Base-by-base conservation (phyloP, 1,284 basidiomycete species). In the Polyporus tsugae region DNA sequence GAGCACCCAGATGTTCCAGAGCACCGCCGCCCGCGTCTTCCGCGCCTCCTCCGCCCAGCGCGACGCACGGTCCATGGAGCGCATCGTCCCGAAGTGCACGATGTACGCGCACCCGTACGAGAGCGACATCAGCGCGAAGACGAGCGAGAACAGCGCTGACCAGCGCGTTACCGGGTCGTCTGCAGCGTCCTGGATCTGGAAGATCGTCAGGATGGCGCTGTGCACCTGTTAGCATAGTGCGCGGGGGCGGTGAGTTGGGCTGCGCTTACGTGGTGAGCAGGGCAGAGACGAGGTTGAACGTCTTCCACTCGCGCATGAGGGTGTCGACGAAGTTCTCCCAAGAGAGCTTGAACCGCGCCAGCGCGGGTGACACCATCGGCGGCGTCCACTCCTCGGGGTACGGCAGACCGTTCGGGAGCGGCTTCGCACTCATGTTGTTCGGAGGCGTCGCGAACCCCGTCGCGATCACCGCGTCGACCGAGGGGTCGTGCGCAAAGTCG, bases 1-100 rank as follows among this genome's bases (percentile, higher is more conserved):
- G 10, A 94, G 75, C 0, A 93, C 89, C 93, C 92, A 94, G 15
- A 92, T 90, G 71, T 94, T 94, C 92, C 92, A 94, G 78, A 87
- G 84, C 29, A 94, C 87, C 10, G 85, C 79, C 0, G 91, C 90
- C 44, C 89, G 86, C 0, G 86, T 86, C 76, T 85, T 87, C 63
- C 87, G 85, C 29, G 91, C 89, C 79, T 93, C 91, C 89, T 94
- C 90, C 9, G 92, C 91, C 91, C 91, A 94, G 65, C 86, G 83
- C 2, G 89, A 88, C 13, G 92, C 93, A 66, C 89, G 87, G 75
- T 88, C 84, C 91, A 93, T 94, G 70, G 83, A 90, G 59, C 87
- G 84, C 92, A 94, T 94, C 1, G 88, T 89, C n/a, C 88, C 87
- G 73, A 94, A 94, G 55, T 91, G 82, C 22, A 94, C 83, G 57